Conservation (phyloP, 73 alveolate species). For the Stentor roeselii region DNA sequence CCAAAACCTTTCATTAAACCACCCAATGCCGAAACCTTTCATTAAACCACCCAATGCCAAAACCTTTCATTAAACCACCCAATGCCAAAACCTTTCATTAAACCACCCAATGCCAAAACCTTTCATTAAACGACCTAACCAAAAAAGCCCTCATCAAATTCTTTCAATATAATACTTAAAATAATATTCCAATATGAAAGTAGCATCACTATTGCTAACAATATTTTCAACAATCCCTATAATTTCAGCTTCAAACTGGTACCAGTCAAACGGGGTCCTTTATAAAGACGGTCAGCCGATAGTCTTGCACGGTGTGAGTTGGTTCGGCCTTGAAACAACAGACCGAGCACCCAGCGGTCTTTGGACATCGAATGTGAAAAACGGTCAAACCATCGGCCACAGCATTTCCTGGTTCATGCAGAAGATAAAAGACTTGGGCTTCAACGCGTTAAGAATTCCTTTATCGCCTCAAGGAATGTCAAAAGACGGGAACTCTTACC, state of each 20-base stretch:
- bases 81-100: no score
- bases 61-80: no score
- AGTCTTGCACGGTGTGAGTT: background rate
- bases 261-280: background rate
- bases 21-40: no score
- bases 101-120: no score
- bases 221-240: background rate
- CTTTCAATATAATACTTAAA: no score
- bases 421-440: background rate
- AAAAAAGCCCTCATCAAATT: no score
- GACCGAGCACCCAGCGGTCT: background rate
- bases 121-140: no score
- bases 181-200: no score
- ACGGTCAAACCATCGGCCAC: conserved; percentile 11
- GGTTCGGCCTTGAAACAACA: conserved; percentile 3
- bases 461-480: background rate
- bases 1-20: no score
- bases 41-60: no score
- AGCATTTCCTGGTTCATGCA: background rate
- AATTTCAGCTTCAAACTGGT: background rate
- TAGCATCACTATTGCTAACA: no score
- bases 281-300: background rate
- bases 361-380: background rate
- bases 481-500: background rate
- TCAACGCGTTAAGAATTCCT: background rate